A percentile compares a stretch with the other conserved stretches of the same genome.
These are phyloP conservation scores for Chondrus crispus DNA, from an alignment of 23 red algal species.

Conservation along the genomic window DNA sequence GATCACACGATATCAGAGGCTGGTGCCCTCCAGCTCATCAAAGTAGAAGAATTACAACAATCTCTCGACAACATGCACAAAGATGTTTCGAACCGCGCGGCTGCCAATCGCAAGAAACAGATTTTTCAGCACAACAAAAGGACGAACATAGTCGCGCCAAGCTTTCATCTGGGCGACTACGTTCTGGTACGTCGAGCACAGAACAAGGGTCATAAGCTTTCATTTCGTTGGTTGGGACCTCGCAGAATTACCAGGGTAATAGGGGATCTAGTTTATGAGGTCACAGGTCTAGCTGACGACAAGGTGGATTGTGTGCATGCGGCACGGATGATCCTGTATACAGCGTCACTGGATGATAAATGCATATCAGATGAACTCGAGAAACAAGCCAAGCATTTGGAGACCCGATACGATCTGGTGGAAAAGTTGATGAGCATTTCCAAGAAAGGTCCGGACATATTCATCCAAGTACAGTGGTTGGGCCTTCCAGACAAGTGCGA, in stretches of 20 bases:
- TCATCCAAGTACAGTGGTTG: neutral
- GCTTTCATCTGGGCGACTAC: neutral
- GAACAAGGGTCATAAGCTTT: neutral
- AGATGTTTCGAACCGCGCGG: neutral
- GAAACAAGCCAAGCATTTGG: neutral
- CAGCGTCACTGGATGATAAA: neutral
- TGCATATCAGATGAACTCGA: neutral
- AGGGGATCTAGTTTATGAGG: neutral
- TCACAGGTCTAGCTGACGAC: neutral
- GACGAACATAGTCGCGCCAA: neutral
- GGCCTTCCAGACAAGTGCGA: neutral
- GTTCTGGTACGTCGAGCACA: neutral
- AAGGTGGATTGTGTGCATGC: neutral
- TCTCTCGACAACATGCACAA: neutral
- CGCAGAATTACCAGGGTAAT: neutral
- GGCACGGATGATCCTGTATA: neutral
- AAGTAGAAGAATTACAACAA: neutral
- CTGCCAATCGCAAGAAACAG: neutral
- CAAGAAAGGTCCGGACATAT: neutral
- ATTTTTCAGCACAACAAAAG: conserved; percentile 17
- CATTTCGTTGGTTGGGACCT: neutral
- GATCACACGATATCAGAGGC: neutral
- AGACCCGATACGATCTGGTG: neutral
- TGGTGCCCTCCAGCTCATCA: neutral
- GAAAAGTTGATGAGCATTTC: neutral